phyloP scores from a whole-genome alignment of 2,329 filamentous ascomycete species.

The Epicoccum sorghinum region DNA sequence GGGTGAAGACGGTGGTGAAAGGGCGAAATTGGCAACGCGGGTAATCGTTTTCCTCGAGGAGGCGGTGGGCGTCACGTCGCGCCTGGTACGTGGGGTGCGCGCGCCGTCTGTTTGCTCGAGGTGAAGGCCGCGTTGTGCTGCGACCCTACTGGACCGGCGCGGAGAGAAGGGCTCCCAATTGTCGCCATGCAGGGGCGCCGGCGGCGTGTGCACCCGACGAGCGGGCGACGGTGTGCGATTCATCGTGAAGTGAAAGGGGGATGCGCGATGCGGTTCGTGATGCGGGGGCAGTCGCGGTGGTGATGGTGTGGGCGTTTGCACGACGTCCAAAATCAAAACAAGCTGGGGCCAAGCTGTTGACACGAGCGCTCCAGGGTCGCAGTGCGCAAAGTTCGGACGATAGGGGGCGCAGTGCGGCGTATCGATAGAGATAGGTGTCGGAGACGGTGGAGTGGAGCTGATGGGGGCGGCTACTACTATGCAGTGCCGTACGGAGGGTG shows the following conservation, averaged over 20 bases:
- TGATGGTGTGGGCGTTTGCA: slow-evolving; percentile 13
- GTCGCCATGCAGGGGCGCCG: slow-evolving; percentile 73
- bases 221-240: slow-evolving; percentile 67
- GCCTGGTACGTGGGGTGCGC: slow-evolving; percentile 29
- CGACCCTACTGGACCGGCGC: slow-evolving; percentile 68
- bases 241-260: slow-evolving; percentile 30
- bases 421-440: slow-evolving; percentile 17
- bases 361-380: slow-evolving; percentile 6
- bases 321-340: slow-evolving; percentile 35
- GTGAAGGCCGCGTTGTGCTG: slow-evolving; percentile 56
- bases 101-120: slow-evolving; percentile 26
- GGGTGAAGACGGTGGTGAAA: slow-evolving; percentile 53
- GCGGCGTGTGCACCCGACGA: slow-evolving; percentile 66
- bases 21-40: slow-evolving; percentile 55
- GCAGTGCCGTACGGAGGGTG: slow-evolving; percentile 17
- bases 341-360: slow-evolving; percentile 21
- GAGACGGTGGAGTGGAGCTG: slow-evolving; percentile 18
- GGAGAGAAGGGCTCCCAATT: slow-evolving; percentile 75
- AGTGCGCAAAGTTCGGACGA: slow-evolving; percentile 4
- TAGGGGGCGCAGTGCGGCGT: slow-evolving; percentile 11
- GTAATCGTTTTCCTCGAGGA: slow-evolving; percentile 28
- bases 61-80: slow-evolving; percentile 40
- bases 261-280: neutral
- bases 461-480: slow-evolving; percentile 20
- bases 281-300: slow-evolving; percentile 1